Evolutionary conservation across 2,329 filamentous ascomycete species (phyloP), one percentile per base, ranked within the genome.

Genomic region (Thyridium curvatum): DNA sequence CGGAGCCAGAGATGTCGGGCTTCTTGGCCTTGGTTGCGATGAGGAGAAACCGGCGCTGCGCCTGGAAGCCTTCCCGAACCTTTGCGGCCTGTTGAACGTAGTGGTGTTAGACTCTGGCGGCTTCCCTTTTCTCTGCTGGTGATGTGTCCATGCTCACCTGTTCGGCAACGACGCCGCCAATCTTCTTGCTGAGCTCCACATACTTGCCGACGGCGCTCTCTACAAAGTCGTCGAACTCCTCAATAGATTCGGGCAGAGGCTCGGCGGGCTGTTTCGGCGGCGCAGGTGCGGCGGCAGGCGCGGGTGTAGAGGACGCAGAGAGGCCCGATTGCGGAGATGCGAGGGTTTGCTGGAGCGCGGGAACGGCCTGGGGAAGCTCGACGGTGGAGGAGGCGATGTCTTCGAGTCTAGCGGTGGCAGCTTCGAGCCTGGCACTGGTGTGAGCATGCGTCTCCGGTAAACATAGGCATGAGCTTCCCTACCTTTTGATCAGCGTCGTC

Each of bases 401-500:
- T 69, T 98, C 93, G 41, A 98, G 79, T 42, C 93, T 83, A 47
- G 89, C 93, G 38, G 93, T 98, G 30, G 93, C 93, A 61, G 93
- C 93, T 74, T 98, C 93, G 52, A 98, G 85, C 68, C 93, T 98
- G 60, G 50, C 48, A 26, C 6, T 10, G 21, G 21, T 57, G 64
- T 79, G 61, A 79, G 76, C 55, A 60, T 49, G 10, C 10, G 21
- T 26, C 21, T 26, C 21, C 6, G 21, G 21, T 10, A n/a, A n/a
- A n/a, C n/a, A n/a, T n/a, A n/a, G n/a, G n/a, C n/a, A n/a, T n/a
- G 21, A 26, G 21, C 10, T 26, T 26, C 6, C 21, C 53, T 77
- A 97, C 93, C 93, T 82, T 77, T 98, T 98, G 71, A 98, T 96
- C 56, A 98, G 79, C 39, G 93, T 98, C 29, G 89, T 94, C 46